Evolutionary conservation across 495 filamentous ascomycete genomes (phyloP), one percentile per base, ranked within the genome.

Genomic region (Daldinia bambusicola): DNA sequence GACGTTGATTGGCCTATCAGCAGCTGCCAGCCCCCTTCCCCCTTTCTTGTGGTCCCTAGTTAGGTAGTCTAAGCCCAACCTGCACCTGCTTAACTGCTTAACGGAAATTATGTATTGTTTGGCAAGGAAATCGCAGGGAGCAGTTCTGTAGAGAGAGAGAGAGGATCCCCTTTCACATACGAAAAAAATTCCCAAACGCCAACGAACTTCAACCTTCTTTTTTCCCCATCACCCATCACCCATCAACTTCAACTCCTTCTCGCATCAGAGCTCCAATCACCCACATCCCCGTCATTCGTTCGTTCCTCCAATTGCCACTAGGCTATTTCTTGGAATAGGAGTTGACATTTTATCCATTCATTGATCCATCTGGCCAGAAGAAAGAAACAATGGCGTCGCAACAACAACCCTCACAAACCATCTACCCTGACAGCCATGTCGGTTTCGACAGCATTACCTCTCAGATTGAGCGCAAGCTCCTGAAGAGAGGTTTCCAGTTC

Each of bases 401-500:
- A 26, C 26, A 26, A 26, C 26, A 26, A 26, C 26, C 26, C 3
- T 26, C 26, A 3, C 77, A 81, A 63, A 85, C 83, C 67, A 83
- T 98, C 75, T 97, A 93, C 80, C 95, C 95, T 76, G 89, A 93
- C 78, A 95, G 90, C 89, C 95, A 98, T 86, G 95, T 98, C 83
- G 94, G 96, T 88, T 97, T 98, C 84, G 94, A 99, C 85, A 98
- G 95, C 84, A 98, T 98, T 83, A 97, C 94, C 64, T 92, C 90
- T 38, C 94, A 98, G 85, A 98, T 98, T 75, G 95, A 99, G 88
- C 90, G 92, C 83, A 99, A 99, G 90, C 92, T 99, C 74, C 84
- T 99, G 81, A 99, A 99, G 88, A 94, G 95, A 80, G 95, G 95
- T 74, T 99, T 99, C 82, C 95, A 99, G 82, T 99, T 99, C 88